A percentile compares a stretch with the other conserved stretches of the same genome.
These are phyloP conservation scores for Suillus brevipes DNA, from an alignment of 768 basidiomycete species.

Conservation along the genomic window DNA sequence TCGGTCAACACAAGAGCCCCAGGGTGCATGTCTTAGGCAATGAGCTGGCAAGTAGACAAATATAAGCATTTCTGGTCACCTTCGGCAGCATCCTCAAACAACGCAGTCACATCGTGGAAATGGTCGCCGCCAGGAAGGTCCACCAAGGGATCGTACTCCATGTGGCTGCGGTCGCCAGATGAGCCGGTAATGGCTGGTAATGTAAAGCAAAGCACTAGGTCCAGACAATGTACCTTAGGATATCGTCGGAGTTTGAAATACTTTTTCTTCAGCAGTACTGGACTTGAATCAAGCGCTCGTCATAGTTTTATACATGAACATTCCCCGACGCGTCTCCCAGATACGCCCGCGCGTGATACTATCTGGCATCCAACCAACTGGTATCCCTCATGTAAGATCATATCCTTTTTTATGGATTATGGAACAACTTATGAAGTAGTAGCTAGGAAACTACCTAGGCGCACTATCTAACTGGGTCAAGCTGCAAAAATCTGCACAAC, in stretches of 20 bases:
- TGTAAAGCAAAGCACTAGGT: background rate
- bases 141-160: conserved; percentile 18
- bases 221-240: background rate
- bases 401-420: background rate
- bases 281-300: background rate
- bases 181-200: background rate
- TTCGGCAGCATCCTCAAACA: conserved; percentile 60
- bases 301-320: conserved; percentile 13
- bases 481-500: conserved; percentile 61
- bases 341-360: conserved; percentile 53
- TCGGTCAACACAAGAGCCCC: conserved; percentile 66
- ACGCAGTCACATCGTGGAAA: conserved; percentile 62
- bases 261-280: background rate
- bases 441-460: conserved; percentile 95
- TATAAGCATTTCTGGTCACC: conserved; percentile 42
- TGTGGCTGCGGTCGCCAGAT: conserved; percentile 13
- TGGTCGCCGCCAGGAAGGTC: conserved; percentile 55
- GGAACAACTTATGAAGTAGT: conserved; percentile 8
- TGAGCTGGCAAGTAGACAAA: conserved; percentile 8
- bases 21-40: conserved; percentile 55
- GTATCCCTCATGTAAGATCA: conserved; percentile 78
- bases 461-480: conserved; percentile 88
- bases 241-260: conserved; percentile 32
- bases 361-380: conserved; percentile 93
- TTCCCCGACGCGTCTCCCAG: conserved; percentile 16